Evolutionary conservation across 768 basidiomycete genomes (phyloP).

Genomic region (Collybia nuda): DNA sequence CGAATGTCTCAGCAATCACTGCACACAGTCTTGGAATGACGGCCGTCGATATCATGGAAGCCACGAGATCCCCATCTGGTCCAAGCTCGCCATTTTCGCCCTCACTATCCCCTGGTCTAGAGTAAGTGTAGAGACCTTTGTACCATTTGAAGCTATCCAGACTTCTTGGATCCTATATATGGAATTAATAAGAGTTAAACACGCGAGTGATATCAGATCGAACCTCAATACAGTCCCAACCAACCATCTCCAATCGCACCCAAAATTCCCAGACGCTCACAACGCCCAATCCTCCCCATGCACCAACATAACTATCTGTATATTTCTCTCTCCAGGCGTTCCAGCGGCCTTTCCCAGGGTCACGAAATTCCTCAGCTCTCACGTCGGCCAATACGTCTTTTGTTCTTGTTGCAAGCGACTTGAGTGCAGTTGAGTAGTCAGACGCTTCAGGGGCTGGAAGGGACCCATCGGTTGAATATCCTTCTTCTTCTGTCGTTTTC

Average conservation of each 20-base stretch:
- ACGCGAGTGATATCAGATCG: conserved; percentile 15
- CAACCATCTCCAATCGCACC: conserved; percentile 82
- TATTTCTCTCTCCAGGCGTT: conserved; percentile 74
- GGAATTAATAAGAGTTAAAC: conserved; percentile 5
- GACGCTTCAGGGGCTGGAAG: conserved; percentile 63
- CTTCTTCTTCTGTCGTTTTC: conserved; percentile 59
- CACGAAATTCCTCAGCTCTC: conserved; percentile 76
- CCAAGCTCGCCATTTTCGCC: conserved; percentile 63
- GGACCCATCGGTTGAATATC: conserved; percentile 84
- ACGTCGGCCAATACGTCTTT: conserved; percentile 77
- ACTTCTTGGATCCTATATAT: conserved; percentile 44
- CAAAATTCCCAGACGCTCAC: conserved; percentile 95
- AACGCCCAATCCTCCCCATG: conserved; percentile 89
- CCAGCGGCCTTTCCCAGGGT: conserved; percentile 71
- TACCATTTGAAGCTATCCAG: conserved; percentile 89
- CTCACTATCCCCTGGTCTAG: conserved; percentile 46
- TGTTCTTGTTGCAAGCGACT: conserved; percentile 48
- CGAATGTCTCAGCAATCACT: conserved; percentile 76
- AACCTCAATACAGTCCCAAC: conserved; percentile 88
- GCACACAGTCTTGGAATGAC: conserved; percentile 75
- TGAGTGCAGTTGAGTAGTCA: conserved; percentile 67
- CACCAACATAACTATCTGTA: conserved; percentile 79
- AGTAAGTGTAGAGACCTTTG: conserved; percentile 74
- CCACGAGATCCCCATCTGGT: conserved; percentile 84
- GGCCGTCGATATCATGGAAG: conserved; percentile 84